A percentile compares a stretch with the other conserved stretches of the same genome.
Evolutionary conservation across 371 early-diverging fungal genomes (phyloP).

Genomic region (Rhizomucor miehei): DNA sequence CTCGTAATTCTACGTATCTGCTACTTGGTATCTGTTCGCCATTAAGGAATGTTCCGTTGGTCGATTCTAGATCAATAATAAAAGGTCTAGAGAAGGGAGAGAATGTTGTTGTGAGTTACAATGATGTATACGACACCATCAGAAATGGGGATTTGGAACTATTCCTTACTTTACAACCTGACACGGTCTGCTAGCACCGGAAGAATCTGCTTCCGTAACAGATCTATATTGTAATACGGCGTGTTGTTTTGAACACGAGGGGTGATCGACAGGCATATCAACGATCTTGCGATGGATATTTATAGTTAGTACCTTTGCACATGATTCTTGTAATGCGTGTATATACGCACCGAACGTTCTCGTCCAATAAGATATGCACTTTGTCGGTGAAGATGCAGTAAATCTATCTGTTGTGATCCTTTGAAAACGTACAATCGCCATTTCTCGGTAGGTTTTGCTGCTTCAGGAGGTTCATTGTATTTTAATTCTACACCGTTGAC

Average conservation of each 20-base stretch:
- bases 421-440: conserved; percentile 94
- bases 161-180: conserved; percentile 49
- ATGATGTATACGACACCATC: too few relatives aligned
- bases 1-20: conserved; percentile 80
- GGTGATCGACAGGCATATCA: conserved; percentile 90
- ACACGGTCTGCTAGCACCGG: conserved; percentile 24
- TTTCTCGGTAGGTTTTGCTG: conserved; percentile 67
- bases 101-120: background rate
- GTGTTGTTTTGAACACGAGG: conserved; percentile 86
- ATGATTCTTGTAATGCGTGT: background rate
- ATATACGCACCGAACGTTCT: conserved; percentile 69
- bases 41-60: conserved; percentile 91
- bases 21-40: conserved; percentile 69
- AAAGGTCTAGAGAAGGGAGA: conserved; percentile 75
- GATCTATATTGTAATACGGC: conserved; percentile 87
- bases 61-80: conserved; percentile 90
- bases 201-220: conserved; percentile 40
- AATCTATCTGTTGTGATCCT: conserved; percentile 81
- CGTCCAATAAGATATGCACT: conserved; percentile 89
- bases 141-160: too few relatives aligned
- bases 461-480: conserved; percentile 89
- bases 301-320: background rate
- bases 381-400: conserved; percentile 82
- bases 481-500: conserved; percentile 85
- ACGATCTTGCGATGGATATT: conserved; percentile 57